These are phyloP conservation scores for Eutypella sp. DNA, from an alignment of 2,329 filamentous ascomycete species.

Conservation along the genomic window DNA sequence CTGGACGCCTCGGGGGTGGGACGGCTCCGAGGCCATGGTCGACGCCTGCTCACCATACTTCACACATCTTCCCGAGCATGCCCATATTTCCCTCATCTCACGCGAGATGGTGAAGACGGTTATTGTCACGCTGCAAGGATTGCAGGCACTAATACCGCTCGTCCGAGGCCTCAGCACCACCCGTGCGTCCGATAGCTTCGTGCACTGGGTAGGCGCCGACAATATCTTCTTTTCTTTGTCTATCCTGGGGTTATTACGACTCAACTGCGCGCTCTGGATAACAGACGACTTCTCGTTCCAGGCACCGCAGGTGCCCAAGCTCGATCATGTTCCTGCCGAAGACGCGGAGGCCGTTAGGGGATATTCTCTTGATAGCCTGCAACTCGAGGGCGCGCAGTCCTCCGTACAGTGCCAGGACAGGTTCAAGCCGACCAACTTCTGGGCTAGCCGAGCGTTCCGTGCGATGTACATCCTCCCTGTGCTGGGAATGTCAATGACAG, in stretches of 20 bases:
- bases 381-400: not conserved
- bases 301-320: not conserved
- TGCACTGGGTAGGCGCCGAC: slow-evolving; percentile 8
- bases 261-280: slow-evolving; percentile 17
- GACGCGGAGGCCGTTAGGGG: too few relatives aligned
- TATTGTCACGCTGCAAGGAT: slow-evolving; percentile 19
- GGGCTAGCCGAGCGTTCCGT: slow-evolving; percentile 10
- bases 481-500: not conserved
- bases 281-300: slow-evolving; percentile 14
- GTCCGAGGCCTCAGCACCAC: slow-evolving; percentile 3
- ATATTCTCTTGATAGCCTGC: slow-evolving; percentile 1
- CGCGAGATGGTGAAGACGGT: slow-evolving; percentile 15
- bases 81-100: slow-evolving; percentile 9
- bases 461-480: slow-evolving; percentile 6
- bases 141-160: slow-evolving; percentile 4
- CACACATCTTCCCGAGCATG: slow-evolving; percentile 11
- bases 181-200: slow-evolving; percentile 3
- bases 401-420: not conserved
- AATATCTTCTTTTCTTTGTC: slow-evolving; percentile 17
- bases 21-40: slow-evolving; percentile 27
- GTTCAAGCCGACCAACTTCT: slow-evolving; percentile 5
- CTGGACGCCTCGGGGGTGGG: slow-evolving; percentile 29
- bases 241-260: slow-evolving; percentile 16
- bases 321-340: not conserved
- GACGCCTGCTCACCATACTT: slow-evolving; percentile 6